Evolutionary conservation across 116 monocot species (phyloP).

Genomic region (Cymodocea nodosa): DNA sequence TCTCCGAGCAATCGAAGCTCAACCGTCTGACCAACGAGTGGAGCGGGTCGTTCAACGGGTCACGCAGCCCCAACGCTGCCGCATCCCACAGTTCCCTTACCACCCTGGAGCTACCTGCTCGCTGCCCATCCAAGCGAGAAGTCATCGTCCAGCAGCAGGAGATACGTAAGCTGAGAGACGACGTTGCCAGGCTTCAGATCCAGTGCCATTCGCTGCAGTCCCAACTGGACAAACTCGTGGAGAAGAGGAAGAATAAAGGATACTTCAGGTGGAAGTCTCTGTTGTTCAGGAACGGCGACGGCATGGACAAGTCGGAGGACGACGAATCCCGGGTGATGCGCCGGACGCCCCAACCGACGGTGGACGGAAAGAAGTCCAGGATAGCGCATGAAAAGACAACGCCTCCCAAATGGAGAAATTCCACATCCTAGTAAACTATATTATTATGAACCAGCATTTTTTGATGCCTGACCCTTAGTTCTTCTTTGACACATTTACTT

Average conservation of each 20-base stretch:
- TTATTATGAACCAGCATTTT: neutral
- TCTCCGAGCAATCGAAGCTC: conserved; percentile 55
- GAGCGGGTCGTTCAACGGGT: conserved; percentile 34
- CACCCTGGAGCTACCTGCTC: conserved; percentile 23
- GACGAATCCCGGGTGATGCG: conserved; percentile 15
- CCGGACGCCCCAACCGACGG: neutral
- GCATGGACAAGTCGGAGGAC: conserved; percentile 24
- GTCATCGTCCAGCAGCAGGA: conserved; percentile 68
- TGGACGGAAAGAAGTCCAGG: neutral
- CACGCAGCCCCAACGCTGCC: conserved; percentile 32
- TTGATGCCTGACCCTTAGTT: too few relatives aligned
- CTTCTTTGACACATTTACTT: too few relatives aligned
- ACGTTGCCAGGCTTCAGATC: conserved; percentile 53
- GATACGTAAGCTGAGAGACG: conserved; percentile 49
- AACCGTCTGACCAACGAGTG: conserved; percentile 31
- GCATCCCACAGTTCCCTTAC: neutral
- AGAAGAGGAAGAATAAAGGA: conserved; percentile 33
- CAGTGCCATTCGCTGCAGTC: conserved; percentile 62
- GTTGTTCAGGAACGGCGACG: conserved; percentile 26
- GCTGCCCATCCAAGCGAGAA: conserved; percentile 64
- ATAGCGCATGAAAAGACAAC: conserved; percentile 3
- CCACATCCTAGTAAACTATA: conserved; percentile 3
- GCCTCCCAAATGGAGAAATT: conserved; percentile 10
- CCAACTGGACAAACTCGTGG: conserved; percentile 38
- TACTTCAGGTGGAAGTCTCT: conserved; percentile 62